Percentiles rank a stretch among this genome's conserved stretches.
phyloP scores from a whole-genome alignment of 768 basidiomycete species.

The Leccinum imitatum region DNA sequence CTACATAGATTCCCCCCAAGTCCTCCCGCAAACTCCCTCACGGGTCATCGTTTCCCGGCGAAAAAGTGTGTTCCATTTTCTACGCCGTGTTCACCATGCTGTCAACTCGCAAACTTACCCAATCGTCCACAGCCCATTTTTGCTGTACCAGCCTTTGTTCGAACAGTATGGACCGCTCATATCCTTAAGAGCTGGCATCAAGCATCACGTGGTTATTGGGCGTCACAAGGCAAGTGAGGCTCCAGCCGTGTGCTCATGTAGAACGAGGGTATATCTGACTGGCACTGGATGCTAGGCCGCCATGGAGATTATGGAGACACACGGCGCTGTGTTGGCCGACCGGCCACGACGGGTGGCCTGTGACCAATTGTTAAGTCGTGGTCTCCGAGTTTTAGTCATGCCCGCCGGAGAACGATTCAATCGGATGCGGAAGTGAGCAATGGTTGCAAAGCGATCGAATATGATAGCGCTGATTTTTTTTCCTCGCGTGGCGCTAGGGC shows the following conservation, averaged over 20 bases:
- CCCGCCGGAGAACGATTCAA: constrained; percentile 51
- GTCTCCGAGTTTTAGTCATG: constrained; percentile 50
- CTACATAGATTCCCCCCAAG: constrained; percentile 5
- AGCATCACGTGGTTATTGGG: constrained; percentile 16
- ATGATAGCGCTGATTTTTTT: too few relatives aligned
- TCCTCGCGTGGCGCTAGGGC: constrained; percentile 34
- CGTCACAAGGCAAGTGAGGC: constrained; percentile 14
- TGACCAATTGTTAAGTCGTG: constrained; percentile 52
- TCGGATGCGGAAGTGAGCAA: constrained; percentile 49
- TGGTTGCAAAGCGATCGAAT: neutral
- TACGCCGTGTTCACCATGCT: neutral
- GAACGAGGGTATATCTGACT: neutral
- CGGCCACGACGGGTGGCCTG: constrained; percentile 41
- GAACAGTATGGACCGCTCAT: constrained; percentile 57
- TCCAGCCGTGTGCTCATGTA: neutral
- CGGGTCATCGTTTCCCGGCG: constrained; percentile 2
- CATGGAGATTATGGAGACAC: constrained; percentile 59
- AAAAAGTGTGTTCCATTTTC: constrained; percentile 3
- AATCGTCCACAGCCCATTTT: constrained; percentile 2
- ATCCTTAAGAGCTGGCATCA: constrained; percentile 45
- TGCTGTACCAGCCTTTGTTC: constrained; percentile 48
- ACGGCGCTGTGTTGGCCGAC: constrained; percentile 37
- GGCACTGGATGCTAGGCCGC: constrained; percentile 41
- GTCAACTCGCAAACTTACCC: neutral
- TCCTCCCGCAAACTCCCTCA: neutral